Conservation (phyloP, 2,329 filamentous ascomycete genomes). For the Sclerotinia trifoliorum region DNA sequence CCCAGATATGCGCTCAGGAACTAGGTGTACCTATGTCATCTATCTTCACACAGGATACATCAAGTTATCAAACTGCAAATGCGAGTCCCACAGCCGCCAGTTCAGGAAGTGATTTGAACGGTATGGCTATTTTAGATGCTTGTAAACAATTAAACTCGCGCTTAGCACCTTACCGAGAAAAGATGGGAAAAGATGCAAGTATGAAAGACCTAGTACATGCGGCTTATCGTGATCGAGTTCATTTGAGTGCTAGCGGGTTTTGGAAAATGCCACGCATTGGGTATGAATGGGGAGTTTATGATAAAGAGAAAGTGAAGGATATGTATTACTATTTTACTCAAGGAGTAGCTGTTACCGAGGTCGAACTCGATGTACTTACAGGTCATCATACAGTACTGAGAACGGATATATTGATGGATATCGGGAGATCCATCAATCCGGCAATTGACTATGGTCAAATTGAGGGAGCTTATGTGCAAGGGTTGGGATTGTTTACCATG, state of each 20-base stretch:
- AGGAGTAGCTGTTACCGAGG: conserved; percentile 83
- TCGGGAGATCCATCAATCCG: conserved; percentile 69
- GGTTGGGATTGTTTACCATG: conserved; percentile 75
- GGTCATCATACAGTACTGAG: conserved; percentile 89
- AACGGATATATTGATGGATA: conserved; percentile 96
- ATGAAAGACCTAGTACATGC: conserved; percentile 89
- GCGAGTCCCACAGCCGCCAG: conserved; percentile 88
- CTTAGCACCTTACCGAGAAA: conserved; percentile 77
- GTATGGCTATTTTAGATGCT: conserved; percentile 89
- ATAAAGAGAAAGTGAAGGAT: conserved; percentile 55
- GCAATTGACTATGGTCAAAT: conserved; percentile 81
- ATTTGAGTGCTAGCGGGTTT: conserved; percentile 88
- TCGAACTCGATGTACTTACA: conserved; percentile 89
- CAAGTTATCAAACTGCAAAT: conserved; percentile 92
- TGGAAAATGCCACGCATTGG: conserved; percentile 97
- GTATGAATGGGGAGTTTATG: conserved; percentile 86
- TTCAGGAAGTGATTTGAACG: conserved; percentile 91
- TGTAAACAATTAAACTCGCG: conserved; percentile 86
- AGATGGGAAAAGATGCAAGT: conserved; percentile 68
- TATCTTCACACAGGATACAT: conserved; percentile 88
- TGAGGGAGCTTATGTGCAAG: conserved; percentile 78
- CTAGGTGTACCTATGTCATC: conserved; percentile 73
- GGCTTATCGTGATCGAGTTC: conserved; percentile 92
- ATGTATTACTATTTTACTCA: conserved; percentile 99
- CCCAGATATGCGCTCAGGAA: conserved; percentile 86